Percentiles rank a stretch among this genome's conserved stretches.
Conservation (phyloP, 163 green algal genomes). For the Prototheca stagnorum region DNA sequence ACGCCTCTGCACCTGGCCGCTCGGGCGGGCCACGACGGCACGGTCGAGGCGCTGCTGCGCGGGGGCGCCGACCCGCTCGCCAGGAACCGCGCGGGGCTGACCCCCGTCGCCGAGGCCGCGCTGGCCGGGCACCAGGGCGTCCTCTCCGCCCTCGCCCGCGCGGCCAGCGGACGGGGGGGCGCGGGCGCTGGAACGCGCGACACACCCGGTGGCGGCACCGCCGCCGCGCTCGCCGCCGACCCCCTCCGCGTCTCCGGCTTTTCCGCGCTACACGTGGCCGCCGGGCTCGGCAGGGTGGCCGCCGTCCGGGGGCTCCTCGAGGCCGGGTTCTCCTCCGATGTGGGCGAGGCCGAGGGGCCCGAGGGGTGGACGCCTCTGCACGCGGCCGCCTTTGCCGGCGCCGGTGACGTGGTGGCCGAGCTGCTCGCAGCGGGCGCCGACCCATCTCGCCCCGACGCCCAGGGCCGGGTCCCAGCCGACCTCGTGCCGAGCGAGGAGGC, state of each 20-base stretch:
- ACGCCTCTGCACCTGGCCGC: conserved; percentile 35
- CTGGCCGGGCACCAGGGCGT: conserved; percentile 15
- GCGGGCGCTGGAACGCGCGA: conserved; percentile 18
- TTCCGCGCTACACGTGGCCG: conserved; percentile 41
- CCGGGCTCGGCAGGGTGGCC: conserved; percentile 16
- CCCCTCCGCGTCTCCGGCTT: too few species aligned
- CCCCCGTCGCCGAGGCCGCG: conserved; percentile 34
- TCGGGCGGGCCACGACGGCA: conserved; percentile 8
- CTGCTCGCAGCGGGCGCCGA: neutral
- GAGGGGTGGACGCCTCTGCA: neutral
- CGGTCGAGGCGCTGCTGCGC: conserved; percentile 22
- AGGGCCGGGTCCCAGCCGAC: neutral
- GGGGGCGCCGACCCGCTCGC: conserved; percentile 15
- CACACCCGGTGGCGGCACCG: too few species aligned
- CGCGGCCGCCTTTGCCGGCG: neutral
- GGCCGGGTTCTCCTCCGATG: too few species aligned
- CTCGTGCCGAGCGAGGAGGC: neutral
- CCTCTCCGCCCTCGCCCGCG: neutral
- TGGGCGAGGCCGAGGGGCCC: neutral
- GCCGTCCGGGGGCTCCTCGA: conserved; percentile 24
- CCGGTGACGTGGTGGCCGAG: neutral
- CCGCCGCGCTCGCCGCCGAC: too few species aligned
- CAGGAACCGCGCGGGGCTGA: conserved; percentile 36
- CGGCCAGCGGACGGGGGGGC: conserved; percentile 2
- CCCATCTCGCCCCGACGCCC: neutral